Percentiles rank a stretch among this genome's conserved stretches.
These are phyloP conservation scores for Talaromyces sp. DNA, from an alignment of 2,329 filamentous ascomycete genomes.

Conservation along the genomic window DNA sequence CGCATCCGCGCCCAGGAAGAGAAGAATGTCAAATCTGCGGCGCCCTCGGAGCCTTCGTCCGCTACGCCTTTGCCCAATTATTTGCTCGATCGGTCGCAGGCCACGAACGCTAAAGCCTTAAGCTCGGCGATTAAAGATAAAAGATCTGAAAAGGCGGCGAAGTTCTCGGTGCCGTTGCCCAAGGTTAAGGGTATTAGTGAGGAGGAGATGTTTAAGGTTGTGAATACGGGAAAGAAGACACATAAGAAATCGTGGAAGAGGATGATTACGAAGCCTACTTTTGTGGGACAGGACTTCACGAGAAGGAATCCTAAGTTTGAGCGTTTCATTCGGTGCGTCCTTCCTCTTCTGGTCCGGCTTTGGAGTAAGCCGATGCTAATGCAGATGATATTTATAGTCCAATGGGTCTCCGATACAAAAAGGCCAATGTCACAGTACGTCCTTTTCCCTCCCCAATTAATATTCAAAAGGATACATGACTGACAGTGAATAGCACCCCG, in stretches of 20 bases:
- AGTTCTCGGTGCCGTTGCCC: constrained; percentile 86
- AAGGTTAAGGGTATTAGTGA: constrained; percentile 92
- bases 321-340: constrained; percentile 58
- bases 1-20: constrained; percentile 92
- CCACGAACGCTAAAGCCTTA: constrained; percentile 69
- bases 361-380: not conserved
- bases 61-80: constrained; percentile 79
- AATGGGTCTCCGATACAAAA: constrained; percentile 76
- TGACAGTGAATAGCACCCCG: constrained; percentile 54
- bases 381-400: constrained; percentile 36
- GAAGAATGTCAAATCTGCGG: constrained; percentile 84
- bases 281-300: constrained; percentile 89
- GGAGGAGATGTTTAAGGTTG: constrained; percentile 96
- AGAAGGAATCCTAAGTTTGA: constrained; percentile 75
- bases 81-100: constrained; percentile 77
- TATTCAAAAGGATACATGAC: not conserved
- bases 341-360: not conserved
- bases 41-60: constrained; percentile 64
- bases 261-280: constrained; percentile 75
- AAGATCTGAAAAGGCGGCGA: constrained; percentile 86
- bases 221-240: constrained; percentile 94
- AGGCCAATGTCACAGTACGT: constrained; percentile 59
- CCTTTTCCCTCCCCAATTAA: too few relatives aligned
- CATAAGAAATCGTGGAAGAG: constrained; percentile 70
- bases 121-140: constrained; percentile 93